Evolutionary conservation across 768 basidiomycete species (phyloP).

Genomic region (Naganishia onofrii): DNA sequence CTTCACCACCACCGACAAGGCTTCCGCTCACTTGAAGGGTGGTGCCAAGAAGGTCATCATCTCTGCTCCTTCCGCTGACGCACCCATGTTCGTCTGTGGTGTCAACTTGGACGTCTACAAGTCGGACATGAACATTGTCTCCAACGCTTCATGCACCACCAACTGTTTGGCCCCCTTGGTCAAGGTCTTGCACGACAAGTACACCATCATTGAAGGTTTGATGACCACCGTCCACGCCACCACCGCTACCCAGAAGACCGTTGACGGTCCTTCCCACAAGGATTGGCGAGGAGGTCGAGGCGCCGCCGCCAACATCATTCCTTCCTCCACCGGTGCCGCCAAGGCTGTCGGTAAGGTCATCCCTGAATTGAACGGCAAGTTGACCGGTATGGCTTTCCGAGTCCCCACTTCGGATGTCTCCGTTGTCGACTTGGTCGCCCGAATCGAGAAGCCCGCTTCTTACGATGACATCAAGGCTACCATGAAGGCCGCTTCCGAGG

Average conservation of each 20-base stretch:
- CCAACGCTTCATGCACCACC: slow-evolving; percentile 98
- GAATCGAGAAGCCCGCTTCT: slow-evolving; percentile 75
- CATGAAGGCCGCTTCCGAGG: slow-evolving; percentile 72
- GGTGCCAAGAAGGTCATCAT: slow-evolving; percentile 99
- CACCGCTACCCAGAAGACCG: slow-evolving; percentile 72
- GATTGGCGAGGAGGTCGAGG: slow-evolving; percentile 61
- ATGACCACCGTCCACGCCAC: slow-evolving; percentile 99
- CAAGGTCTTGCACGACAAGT: slow-evolving; percentile 96
- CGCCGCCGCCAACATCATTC: slow-evolving; percentile 97
- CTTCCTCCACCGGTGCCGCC: slow-evolving; percentile 96
- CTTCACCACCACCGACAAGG: slow-evolving; percentile 94
- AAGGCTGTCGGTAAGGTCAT: slow-evolving; percentile 99
- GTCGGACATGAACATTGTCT: slow-evolving; percentile 81
- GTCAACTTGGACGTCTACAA: slow-evolving; percentile 94
- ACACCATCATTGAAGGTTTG: slow-evolving; percentile 90
- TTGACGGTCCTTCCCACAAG: slow-evolving; percentile 75
- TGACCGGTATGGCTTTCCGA: slow-evolving; percentile 95
- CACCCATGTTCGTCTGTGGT: slow-evolving; percentile 55
- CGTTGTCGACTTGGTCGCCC: slow-evolving; percentile 94
- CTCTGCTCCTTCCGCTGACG: slow-evolving; percentile 78
- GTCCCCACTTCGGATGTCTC: slow-evolving; percentile 95
- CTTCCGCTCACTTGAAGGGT: slow-evolving; percentile 88
- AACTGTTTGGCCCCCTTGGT: slow-evolving; percentile 99
- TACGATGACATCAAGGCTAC: slow-evolving; percentile 89
- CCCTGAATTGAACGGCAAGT: slow-evolving; percentile 91